Percentiles rank a stretch among this genome's conserved stretches.
These are phyloP conservation scores for Buxus sempervirens DNA, from an alignment of 164 flowering plant species.

Conservation along the genomic window DNA sequence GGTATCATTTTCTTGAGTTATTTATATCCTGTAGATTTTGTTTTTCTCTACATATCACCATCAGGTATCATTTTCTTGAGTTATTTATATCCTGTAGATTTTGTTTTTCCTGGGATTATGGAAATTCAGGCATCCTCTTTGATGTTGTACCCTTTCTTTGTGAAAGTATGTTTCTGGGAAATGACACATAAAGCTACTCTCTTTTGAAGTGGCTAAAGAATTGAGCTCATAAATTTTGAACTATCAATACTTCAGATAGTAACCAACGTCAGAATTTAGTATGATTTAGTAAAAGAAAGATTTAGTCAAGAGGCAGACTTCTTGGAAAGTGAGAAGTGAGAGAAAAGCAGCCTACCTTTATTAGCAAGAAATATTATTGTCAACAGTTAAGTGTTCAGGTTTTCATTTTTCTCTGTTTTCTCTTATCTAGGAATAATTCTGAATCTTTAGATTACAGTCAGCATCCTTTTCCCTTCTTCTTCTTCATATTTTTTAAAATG, in stretches of 20 bases:
- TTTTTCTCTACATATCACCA: conserved; percentile 40
- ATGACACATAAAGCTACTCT: background rate
- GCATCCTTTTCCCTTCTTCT: background rate
- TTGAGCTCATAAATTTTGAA: no score
- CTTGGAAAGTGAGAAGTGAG: background rate
- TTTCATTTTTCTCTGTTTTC: no score
- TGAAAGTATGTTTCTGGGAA: background rate
- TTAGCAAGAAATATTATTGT: background rate
- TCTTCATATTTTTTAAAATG: no score
- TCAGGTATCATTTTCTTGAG: conserved; percentile 41
- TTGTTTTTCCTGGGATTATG: background rate
- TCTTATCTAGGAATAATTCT: no score
- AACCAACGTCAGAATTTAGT: background rate
- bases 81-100: background rate
- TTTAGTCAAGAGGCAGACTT: background rate
- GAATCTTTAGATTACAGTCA: no score
- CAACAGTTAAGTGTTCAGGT: no score
- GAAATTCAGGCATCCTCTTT: background rate
- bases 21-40: background rate
- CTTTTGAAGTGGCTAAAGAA: background rate
- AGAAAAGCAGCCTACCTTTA: background rate
- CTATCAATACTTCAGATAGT: no score
- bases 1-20: conserved; percentile 32
- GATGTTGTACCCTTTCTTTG: background rate
- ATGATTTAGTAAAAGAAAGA: no score